Evolutionary conservation across 495 filamentous ascomycete species (phyloP).

Genomic region (Tuber indicum): DNA sequence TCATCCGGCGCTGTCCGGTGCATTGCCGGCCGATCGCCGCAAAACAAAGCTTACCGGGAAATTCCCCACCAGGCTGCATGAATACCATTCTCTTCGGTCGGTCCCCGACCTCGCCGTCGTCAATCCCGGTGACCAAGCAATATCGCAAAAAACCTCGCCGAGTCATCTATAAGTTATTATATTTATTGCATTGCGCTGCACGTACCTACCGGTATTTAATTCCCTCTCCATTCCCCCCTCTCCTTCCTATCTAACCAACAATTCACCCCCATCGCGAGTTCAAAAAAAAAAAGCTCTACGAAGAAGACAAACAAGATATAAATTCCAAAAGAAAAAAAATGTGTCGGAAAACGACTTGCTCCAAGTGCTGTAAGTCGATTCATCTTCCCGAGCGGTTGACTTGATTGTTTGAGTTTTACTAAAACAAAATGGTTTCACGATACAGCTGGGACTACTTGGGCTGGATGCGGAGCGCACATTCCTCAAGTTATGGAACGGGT

Average conservation of each 20-base stretch:
- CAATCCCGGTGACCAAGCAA: background rate
- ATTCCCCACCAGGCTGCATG: background rate
- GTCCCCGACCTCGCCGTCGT: background rate
- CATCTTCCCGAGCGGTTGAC: background rate
- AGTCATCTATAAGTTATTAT: background rate
- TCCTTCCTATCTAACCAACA: background rate
- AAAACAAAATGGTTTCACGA: background rate
- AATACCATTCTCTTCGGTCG: background rate
- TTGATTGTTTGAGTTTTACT: slow-evolving; percentile 14
- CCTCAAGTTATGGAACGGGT: slow-evolving; percentile 59
- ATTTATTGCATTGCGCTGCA: rapidly evolving
- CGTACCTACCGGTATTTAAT: background rate
- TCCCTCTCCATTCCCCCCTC: background rate
- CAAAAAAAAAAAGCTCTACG: background rate
- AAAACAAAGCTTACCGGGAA: no score
- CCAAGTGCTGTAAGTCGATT: slow-evolving; percentile 35
- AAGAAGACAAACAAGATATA: background rate
- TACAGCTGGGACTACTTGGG: slow-evolving; percentile 62
- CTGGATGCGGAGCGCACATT: slow-evolving; percentile 65
- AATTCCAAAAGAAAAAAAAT: slow-evolving; percentile 30
- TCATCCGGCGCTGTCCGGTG: background rate
- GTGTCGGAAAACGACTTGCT: slow-evolving; percentile 36
- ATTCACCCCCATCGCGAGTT: background rate
- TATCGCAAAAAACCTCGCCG: background rate
- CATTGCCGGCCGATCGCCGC: background rate